Evolutionary conservation across 2,329 filamentous ascomycete genomes (phyloP).

Genomic region (Fusarium sp.): DNA sequence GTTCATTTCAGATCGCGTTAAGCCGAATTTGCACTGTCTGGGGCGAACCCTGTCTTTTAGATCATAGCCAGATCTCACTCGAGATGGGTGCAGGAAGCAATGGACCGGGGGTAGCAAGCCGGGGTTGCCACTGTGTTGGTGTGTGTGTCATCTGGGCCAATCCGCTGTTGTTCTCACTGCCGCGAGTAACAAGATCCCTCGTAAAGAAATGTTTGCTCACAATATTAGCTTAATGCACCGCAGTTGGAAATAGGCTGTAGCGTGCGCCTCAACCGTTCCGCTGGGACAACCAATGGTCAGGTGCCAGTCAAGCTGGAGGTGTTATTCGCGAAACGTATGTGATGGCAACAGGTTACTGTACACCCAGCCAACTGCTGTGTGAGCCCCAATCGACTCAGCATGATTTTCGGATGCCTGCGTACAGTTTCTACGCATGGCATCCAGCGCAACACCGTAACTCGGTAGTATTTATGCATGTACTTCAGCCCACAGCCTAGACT

Average conservation of each 20-base stretch:
- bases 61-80: slow-evolving; percentile 41
- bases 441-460: not conserved
- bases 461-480: not conserved
- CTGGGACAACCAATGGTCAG: slow-evolving; percentile 20
- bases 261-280: slow-evolving; percentile 32
- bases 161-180: slow-evolving; percentile 15
- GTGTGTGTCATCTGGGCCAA: slow-evolving; percentile 27
- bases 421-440: not conserved
- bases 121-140: slow-evolving; percentile 42
- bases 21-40: slow-evolving; percentile 38
- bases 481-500: slow-evolving; percentile 15
- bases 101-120: slow-evolving; percentile 14
- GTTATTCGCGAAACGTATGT: slow-evolving; percentile 22
- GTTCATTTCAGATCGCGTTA: slow-evolving; percentile 44
- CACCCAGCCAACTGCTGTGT: not conserved
- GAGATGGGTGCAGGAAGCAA: slow-evolving; percentile 26
- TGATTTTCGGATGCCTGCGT: slow-evolving; percentile 1
- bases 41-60: slow-evolving; percentile 40
- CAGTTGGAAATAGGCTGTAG: slow-evolving; percentile 19
- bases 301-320: slow-evolving; percentile 16
- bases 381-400: not conserved
- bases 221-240: slow-evolving; percentile 15
- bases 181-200: slow-evolving; percentile 9
- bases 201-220: slow-evolving; percentile 35
- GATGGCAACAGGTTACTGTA: slow-evolving; percentile 15